Base-by-base conservation (phyloP, 345 rosid species). In the Excoecaria cochinchinensis region DNA sequence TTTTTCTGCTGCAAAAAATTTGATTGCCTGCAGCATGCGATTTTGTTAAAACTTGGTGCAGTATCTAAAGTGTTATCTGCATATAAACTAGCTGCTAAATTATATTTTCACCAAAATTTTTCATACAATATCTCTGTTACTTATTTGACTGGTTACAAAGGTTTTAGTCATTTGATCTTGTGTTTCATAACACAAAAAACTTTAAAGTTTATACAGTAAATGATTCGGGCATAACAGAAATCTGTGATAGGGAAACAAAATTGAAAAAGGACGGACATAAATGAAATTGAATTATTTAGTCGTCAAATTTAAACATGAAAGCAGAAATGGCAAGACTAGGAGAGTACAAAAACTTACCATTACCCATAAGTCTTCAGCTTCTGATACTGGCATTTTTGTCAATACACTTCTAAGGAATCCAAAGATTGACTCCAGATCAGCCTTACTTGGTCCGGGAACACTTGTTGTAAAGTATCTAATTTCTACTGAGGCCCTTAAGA, bases 281-380 rank as follows among this genome's bases (percentile, higher is more conserved):
- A 14, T 51, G 60, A 69, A 52, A 8, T 4, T 21, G 16, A 24
- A 51, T n/a, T 25, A 51, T 14, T 25, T 16, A 51, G 50, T n/a
- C 22, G 9, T 0, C 22, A 13, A 52, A 69, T 69, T 42, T 21
- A 44, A 72, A 24, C 69, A 31, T n/a, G 17, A 38, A 14, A 58
- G 52, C 60, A 47, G 38, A 58, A 75, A 22, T 5, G 50, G 31
- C n/a, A 69, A 39, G n/a, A 69, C 5, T 75, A 24, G 16, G 62
- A 21, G 42, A 63, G 48, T 8, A 63, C 19, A 71, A 62, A 42
- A 50, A 76, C 85, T 66, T 88, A 93, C 99, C 97, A 87, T 81
- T 38, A 78, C 74, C 99, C 99, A 95, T 84, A 93, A 80, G 83
- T 86, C 84, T 82, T 88, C 94, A 59, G 98, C 89, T 84, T 90